Percentiles rank a stretch among this genome's conserved stretches.
Evolutionary conservation across 805 yeast species (phyloP).

Genomic region (Cyberlindnera xylosilytica): DNA sequence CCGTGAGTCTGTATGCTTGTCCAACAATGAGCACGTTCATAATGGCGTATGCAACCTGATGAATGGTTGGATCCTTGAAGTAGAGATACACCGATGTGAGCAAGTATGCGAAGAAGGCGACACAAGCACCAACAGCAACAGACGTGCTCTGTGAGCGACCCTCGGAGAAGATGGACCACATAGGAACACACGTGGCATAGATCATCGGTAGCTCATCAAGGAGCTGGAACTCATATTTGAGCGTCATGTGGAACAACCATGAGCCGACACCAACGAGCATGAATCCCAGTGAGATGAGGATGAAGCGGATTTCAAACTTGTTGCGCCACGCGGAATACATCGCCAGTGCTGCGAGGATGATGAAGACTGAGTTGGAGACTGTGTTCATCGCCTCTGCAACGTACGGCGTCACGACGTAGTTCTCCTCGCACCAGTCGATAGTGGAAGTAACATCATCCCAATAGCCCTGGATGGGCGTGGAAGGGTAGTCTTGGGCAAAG

Average conservation of each 20-base stretch:
- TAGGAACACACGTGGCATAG: conserved; percentile 94
- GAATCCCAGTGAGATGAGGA: conserved; percentile 74
- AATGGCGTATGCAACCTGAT: conserved; percentile 80
- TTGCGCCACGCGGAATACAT: conserved; percentile 58
- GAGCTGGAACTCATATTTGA: conserved; percentile 82
- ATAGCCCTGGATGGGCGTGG: conserved; percentile 51
- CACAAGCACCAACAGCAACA: conserved; percentile 42
- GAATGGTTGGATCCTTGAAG: conserved; percentile 80
- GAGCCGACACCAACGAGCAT: conserved; percentile 88
- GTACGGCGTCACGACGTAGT: conserved; percentile 80
- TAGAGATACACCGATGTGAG: conserved; percentile 72
- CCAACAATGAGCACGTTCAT: conserved; percentile 72
- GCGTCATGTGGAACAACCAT: conserved; percentile 96
- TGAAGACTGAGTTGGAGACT: conserved; percentile 62
- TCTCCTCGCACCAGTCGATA: conserved; percentile 99
- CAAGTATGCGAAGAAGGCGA: conserved; percentile 50
- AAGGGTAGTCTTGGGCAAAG: conserved; percentile 53
- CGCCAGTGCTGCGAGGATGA: conserved; percentile 58
- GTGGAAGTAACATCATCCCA: conserved; percentile 91
- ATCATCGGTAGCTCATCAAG: conserved; percentile 98
- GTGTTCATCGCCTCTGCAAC: conserved; percentile 92
- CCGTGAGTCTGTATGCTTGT: conserved; percentile 53
- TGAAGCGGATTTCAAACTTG: conserved; percentile 65
- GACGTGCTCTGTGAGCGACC: conserved; percentile 40
- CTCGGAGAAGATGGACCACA: conserved; percentile 77